Evolutionary conservation across 352 stramenopile species (phyloP).

Genomic region (Globisporangium polare): DNA sequence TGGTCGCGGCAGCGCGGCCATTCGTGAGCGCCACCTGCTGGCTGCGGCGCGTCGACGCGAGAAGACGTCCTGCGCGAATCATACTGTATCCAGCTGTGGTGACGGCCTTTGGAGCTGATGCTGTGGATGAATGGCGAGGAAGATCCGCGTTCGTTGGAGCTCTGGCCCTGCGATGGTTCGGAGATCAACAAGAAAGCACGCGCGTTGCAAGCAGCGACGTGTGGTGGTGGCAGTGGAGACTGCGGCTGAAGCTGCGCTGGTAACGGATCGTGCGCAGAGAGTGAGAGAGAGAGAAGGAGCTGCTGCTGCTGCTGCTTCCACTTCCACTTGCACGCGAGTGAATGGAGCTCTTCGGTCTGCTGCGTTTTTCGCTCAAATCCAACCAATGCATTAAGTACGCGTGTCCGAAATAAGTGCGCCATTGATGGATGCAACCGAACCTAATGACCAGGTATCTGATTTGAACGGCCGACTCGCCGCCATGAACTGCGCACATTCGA

Average conservation of each 20-base stretch:
- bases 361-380: conserved; percentile 2
- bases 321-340: conserved; percentile 2
- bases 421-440: neutral
- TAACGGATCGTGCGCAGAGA: neutral
- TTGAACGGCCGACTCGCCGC: neutral
- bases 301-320: neutral
- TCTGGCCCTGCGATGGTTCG: neutral
- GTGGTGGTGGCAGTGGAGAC: neutral
- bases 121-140: neutral
- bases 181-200: neutral
- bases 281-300: neutral
- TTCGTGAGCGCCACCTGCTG: conserved; percentile 19
- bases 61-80: conserved; percentile 22
- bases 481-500: neutral
- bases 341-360: neutral
- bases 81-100: conserved; percentile 7
- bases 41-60: conserved; percentile 15
- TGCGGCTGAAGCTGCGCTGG: neutral
- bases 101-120: neutral
- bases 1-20: conserved; percentile 3
- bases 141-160: neutral
- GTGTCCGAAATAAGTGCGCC: neutral
- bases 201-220: neutral
- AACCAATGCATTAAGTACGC: conserved; percentile 7
- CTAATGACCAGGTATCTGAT: neutral